These are phyloP conservation scores for Termitomyces sp. DNA, from an alignment of 1,284 basidiomycete species.

Conservation along the genomic window DNA sequence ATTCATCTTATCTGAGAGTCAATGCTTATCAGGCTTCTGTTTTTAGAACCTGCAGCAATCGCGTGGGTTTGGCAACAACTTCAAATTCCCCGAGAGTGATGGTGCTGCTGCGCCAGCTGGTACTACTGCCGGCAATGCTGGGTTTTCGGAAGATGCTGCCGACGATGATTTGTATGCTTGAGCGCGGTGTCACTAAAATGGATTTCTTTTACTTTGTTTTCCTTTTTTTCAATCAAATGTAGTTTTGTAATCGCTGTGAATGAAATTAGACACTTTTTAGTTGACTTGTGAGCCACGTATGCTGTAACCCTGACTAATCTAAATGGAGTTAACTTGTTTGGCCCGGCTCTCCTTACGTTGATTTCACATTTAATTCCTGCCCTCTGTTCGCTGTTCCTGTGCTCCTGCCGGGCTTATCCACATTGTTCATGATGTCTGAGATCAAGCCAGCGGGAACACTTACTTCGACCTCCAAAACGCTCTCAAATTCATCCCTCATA, in stretches of 20 bases:
- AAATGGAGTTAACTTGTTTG: slow-evolving; percentile 3
- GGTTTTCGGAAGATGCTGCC: slow-evolving; percentile 68
- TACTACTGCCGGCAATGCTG: slow-evolving; percentile 61
- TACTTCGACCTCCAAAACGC: slow-evolving; percentile 18
- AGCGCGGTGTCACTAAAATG: slow-evolving; percentile 3
- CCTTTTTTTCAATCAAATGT: background rate
- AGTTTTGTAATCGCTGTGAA: slow-evolving; percentile 2
- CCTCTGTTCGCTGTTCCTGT: background rate
- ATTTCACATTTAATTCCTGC: background rate
- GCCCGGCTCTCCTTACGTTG: background rate
- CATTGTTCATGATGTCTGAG: slow-evolving; percentile 10
- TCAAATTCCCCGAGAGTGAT: slow-evolving; percentile 92
- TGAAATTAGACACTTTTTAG: background rate
- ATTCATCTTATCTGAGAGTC: slow-evolving; percentile 10
- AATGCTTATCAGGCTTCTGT: slow-evolving; percentile 7
- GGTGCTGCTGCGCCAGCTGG: slow-evolving; percentile 37
- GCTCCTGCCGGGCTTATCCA: background rate
- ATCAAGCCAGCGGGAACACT: slow-evolving; percentile 9
- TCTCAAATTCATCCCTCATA: slow-evolving; percentile 47
- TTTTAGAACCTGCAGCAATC: slow-evolving; percentile 81
- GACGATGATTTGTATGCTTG: slow-evolving; percentile 88
- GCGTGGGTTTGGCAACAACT: slow-evolving; percentile 81
- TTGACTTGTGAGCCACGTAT: background rate
- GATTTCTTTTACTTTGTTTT: slow-evolving; percentile 1
- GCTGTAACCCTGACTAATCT: background rate